A percentile compares a stretch with the other conserved stretches of the same genome.
These are phyloP conservation scores for Abelmoschus esculentus DNA, from an alignment of 345 rosid genomes.

Conservation along the genomic window DNA sequence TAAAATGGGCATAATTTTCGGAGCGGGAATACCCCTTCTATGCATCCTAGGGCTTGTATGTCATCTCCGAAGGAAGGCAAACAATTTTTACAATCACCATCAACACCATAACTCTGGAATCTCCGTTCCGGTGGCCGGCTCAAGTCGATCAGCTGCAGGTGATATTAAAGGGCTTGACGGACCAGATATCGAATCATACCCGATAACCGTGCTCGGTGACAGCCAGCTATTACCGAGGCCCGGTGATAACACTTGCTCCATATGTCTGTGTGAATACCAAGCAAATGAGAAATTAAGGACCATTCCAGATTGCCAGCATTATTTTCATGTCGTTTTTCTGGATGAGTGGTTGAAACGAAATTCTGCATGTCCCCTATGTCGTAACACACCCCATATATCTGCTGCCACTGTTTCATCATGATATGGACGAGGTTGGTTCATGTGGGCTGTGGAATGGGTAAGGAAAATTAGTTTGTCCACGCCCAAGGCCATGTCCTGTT, in stretches of 20 bases:
- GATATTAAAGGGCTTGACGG: constrained; percentile 1
- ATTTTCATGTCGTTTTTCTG: constrained; percentile 6
- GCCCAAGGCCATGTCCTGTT: no score
- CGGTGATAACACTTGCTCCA: neutral
- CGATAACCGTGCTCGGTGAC: neutral
- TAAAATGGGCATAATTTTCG: neutral
- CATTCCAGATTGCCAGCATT: constrained; percentile 7
- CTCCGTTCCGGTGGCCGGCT: neutral
- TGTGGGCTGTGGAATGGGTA: no score
- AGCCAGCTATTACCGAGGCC: neutral
- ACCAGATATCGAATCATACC: neutral
- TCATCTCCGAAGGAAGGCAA: neutral
- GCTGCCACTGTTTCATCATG: neutral
- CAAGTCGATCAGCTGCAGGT: neutral
- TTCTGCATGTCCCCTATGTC: constrained; percentile 6
- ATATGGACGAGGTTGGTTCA: no score
- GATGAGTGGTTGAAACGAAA: constrained; percentile 9
- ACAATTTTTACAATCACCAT: no score
- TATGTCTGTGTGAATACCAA: constrained; percentile 5
- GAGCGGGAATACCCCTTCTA: constrained; percentile 1
- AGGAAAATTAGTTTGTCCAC: no score
- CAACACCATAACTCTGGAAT: neutral
- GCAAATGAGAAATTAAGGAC: constrained; percentile 2
- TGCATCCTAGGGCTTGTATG: neutral
- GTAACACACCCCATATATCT: neutral